Base-by-base conservation (phyloP, 2,329 filamentous ascomycete species). In the Trichoderma sp. region DNA sequence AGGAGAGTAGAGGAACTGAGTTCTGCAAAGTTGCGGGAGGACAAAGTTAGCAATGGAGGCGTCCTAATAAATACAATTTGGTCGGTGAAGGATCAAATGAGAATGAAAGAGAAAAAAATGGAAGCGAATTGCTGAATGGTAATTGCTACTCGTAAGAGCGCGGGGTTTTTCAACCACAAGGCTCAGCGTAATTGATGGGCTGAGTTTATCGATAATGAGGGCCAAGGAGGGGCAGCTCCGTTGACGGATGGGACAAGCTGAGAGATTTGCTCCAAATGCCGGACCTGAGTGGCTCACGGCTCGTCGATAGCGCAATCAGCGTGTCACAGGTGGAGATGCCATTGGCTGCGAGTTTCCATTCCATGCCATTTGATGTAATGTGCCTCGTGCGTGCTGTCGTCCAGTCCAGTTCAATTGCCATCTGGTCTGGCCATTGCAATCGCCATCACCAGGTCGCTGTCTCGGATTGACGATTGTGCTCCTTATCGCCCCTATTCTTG, bases 111-210 rank as follows among this genome's bases (percentile, higher is more conserved):
- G 58, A 68, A 68, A 68, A 64, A 57, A 63, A 23, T 23, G 47
- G n/a, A 53, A 64, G 30, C 50, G 12, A 11, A 32, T 61, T 68
- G 66, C 55, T 50, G n/a, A 26, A 65, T 59, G 23, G 69, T 71
- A 71, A 71, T 67, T 63, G 69, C 63, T 61, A 67, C 69, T 71
- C 63, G 69, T 62, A 71, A 67, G 53, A 69, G 55, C 69, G 69
- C 69, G 69, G 69, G 69, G 69, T 69, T 71, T 71, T 71, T 67
- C 26, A 23, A 43, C 59, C 69, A 28, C 63, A 62, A 62, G n/a
- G 30, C 39, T 43, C 36, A 53, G 59, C 55, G 57, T 53, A 58
- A 43, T 57, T 55, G 64, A 57, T 20, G 28, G 50, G 12, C 20
- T 26, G 61, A 71, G 69, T 17, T 43, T 71, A 71, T 71, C 69